A percentile compares a stretch with the other conserved stretches of the same genome.
These are phyloP conservation scores for Protomyces arabidopsidicola DNA, from an alignment of 1,139 yeast species.

Conservation along the genomic window DNA sequence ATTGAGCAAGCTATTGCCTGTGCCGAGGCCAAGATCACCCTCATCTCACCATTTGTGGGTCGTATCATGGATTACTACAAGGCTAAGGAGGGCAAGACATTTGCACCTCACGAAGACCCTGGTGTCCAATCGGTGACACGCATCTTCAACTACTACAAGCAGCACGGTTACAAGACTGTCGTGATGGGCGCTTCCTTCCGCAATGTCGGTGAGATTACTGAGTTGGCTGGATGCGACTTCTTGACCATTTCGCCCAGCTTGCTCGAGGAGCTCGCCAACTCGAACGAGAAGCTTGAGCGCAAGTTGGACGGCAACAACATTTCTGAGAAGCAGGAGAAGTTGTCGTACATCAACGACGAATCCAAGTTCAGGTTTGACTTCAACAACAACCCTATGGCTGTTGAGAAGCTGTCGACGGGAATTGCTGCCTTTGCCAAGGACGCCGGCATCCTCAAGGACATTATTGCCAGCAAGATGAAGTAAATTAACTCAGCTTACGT, in stretches of 20 bases:
- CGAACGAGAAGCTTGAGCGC: conserved; percentile 72
- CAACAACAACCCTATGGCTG: conserved; percentile 92
- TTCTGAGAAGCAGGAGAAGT: conserved; percentile 59
- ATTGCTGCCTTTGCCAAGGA: conserved; percentile 96
- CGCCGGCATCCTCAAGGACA: conserved; percentile 73
- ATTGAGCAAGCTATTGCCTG: conserved; percentile 97
- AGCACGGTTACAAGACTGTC: conserved; percentile 90
- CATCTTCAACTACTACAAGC: conserved; percentile 97
- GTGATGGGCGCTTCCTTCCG: conserved; percentile 99
- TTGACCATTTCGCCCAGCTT: conserved; percentile 92
- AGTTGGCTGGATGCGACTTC: conserved; percentile 95
- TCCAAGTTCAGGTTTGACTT: conserved; percentile 82
- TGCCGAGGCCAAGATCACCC: conserved; percentile 94
- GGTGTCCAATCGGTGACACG: conserved; percentile 88
- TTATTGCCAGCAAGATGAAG: conserved; percentile 65
- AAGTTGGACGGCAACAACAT: conserved; percentile 56
- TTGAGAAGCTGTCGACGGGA: conserved; percentile 97
- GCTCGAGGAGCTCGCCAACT: conserved; percentile 81
- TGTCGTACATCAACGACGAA: conserved; percentile 78
- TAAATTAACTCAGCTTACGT: background rate
- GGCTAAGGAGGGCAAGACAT: conserved; percentile 85
- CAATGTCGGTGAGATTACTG: conserved; percentile 92
- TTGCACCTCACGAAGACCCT: conserved; percentile 78
- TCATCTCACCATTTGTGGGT: conserved; percentile 98
- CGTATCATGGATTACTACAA: conserved; percentile 99